These are phyloP conservation scores for Yarrowia sp. DNA, from an alignment of 805 yeast genomes.

Conservation along the genomic window DNA sequence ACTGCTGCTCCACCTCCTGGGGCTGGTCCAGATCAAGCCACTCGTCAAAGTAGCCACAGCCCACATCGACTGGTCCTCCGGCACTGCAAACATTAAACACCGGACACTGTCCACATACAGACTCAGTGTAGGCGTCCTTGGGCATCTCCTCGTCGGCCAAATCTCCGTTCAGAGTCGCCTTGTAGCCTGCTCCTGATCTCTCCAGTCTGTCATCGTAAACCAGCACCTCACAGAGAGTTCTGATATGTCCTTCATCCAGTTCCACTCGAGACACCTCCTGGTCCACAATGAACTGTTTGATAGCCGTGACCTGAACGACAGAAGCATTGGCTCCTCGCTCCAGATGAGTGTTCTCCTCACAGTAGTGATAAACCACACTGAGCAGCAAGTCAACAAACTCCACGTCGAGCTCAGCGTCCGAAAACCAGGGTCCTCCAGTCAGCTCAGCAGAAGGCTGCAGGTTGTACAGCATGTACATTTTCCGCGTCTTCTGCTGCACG, in stretches of 20 bases:
- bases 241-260: slow-evolving; percentile 66
- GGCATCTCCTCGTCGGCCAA: slow-evolving; percentile 28
- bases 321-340: slow-evolving; percentile 63
- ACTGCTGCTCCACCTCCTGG: not conserved
- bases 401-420: slow-evolving; percentile 90
- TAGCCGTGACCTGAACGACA: slow-evolving; percentile 50
- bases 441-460: slow-evolving; percentile 93
- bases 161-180: slow-evolving; percentile 35
- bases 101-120: slow-evolving; percentile 40
- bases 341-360: slow-evolving; percentile 42
- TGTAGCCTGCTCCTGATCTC: slow-evolving; percentile 53
- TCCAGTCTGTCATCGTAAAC: slow-evolving; percentile 85
- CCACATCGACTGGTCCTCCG: slow-evolving; percentile 38
- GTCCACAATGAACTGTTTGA: slow-evolving; percentile 67
- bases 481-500: slow-evolving; percentile 88
- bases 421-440: slow-evolving; percentile 99
- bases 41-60: slow-evolving; percentile 39
- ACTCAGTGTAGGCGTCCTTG: slow-evolving; percentile 33
- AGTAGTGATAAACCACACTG: slow-evolving; percentile 83
- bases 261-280: slow-evolving; percentile 82
- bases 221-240: slow-evolving; percentile 82
- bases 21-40: slow-evolving; percentile 33
- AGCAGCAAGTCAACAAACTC: slow-evolving; percentile 85
- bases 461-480: slow-evolving; percentile 91
- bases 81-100: slow-evolving; percentile 36